Base-by-base conservation (phyloP, 495 filamentous ascomycete genomes). In the Penicillium soppii region DNA sequence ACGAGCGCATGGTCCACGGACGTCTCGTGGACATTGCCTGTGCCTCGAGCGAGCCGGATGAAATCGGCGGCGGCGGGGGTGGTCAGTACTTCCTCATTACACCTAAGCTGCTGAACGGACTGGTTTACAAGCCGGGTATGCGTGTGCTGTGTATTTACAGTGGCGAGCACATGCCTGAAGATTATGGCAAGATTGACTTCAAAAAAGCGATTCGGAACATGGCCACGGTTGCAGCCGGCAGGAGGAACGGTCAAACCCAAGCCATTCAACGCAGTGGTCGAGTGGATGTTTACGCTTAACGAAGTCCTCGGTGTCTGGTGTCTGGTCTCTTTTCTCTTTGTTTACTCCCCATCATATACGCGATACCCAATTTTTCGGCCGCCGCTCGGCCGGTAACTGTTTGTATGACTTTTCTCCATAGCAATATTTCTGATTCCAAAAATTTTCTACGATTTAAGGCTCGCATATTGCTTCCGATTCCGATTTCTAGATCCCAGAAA, bases 1-100 rank as follows among this genome's bases (percentile, higher is more conserved):
- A 98, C 70, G 94, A 98, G 73, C 84, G 94, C 36, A 91, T 97
- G 80, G 95, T 97, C 10, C 94, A 99, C 70, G 89, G 90, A 60
- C 86, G 95, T 44, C 90, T 99, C 85, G 91, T 97, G 2, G 90
- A 92, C 62, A 94, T 95, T 64, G 92, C 92, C 36, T 96, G 92
- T 57, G 76, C 63, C 9, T 56, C 64, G 13, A 57, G 53, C 38
- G 45, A 37, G 10, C 23, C 50, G 20, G 50, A 47, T 21, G 57
- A 56, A 10, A 54, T 68, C 16, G 61, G 50, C n/a, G 62, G 66
- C 26, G 56, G 62, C 13, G 72, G 71, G 8, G 75, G 74, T 21
- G 72, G 75, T 27, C 78, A 89, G 56, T 90, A 97, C 69, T 97
- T 99, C 80, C 83, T 99, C 29, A 97, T 99, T 73, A 97, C 94